Evolutionary conservation across 1,284 basidiomycete genomes (phyloP), one percentile per base, ranked within the genome.

Genomic region (Vanrija sp.): DNA sequence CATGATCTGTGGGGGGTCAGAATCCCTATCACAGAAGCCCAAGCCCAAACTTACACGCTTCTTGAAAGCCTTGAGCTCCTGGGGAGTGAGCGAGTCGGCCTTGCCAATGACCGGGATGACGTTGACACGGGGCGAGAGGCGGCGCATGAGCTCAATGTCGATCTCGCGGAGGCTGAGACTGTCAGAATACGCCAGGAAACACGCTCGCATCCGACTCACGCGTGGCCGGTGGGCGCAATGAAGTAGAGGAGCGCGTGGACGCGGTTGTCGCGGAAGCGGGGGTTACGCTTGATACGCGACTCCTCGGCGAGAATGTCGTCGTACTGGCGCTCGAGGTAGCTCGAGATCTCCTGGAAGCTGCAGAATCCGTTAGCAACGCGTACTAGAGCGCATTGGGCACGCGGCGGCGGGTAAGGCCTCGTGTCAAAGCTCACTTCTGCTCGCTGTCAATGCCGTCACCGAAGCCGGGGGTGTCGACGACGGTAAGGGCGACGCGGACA

Each of bases 381-480:
- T 27, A 18, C 31, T 16, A 4, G 19, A 31, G 54, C 6, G 15
- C n/a, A 45, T 22, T 38, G 49, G 15, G 41, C 49, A 23, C 18
- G 8, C 35, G 31, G 23, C 22, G 38, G 27, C 23, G 38, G 37
- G 25, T 27, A 24, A 38, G n/a, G 47, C 47, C 38, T 31, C 19
- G n/a, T 27, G 31, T 19, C 14, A 23, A 15, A 19, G 83, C 92
- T 72, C 76, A 95, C 92, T 89, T 87, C 75, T 91, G 92, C 78
- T 97, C 94, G 71, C 98, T 98, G 81, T 99, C 92, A 71, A 98
- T 95, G 75, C 95, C 95, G 78, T 98, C 94, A 47, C 95, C 96
- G 67, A 98, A 98, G 45, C 96, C 96, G 53, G 96, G 96, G 1
- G 96, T 98, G 77, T 99, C 96, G 38, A 98, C 94, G 62, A 99